These are phyloP conservation scores for Trametes meyenii DNA, from an alignment of 768 basidiomycete genomes.

Conservation along the genomic window DNA sequence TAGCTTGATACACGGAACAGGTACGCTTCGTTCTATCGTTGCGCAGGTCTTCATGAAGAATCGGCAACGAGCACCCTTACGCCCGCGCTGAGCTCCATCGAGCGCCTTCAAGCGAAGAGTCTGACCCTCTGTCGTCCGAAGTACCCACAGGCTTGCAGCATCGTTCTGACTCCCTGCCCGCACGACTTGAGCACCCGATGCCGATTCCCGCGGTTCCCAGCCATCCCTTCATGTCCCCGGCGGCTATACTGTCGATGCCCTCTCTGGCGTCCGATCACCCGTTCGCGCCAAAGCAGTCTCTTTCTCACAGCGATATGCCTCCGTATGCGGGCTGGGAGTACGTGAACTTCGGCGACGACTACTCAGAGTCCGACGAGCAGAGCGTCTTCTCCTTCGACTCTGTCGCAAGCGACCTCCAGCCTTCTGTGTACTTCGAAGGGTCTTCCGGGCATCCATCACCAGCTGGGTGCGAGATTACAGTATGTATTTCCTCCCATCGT, in stretches of 20 bases:
- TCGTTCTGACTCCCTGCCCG: background rate
- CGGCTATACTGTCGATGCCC: conserved; percentile 15
- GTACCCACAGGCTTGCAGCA: conserved; percentile 2
- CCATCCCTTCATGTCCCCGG: background rate
- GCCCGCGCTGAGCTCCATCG: no score
- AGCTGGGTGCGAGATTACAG: conserved; percentile 1
- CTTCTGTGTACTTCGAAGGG: conserved; percentile 1
- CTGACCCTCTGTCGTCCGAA: background rate
- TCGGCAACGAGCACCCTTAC: no score
- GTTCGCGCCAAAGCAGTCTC: conserved; percentile 3
- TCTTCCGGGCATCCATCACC: conserved; percentile 11
- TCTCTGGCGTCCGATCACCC: conserved; percentile 11
- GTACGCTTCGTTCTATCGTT: no score
- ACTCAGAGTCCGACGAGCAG: conserved; percentile 18
- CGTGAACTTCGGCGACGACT: conserved; percentile 12
- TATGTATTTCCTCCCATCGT: background rate
- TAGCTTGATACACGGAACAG: no score
- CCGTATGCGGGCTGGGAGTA: conserved; percentile 15
- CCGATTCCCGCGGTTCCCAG: background rate
- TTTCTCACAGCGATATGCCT: conserved; percentile 13
- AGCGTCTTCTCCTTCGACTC: conserved; percentile 19
- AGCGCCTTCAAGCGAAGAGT: conserved; percentile 21
- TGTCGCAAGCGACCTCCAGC: conserved; percentile 6
- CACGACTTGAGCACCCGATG: background rate
- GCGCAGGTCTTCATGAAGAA: no score